These are phyloP conservation scores for Trichoderma lentiforme DNA, from an alignment of 2,329 filamentous ascomycete genomes.

Conservation along the genomic window DNA sequence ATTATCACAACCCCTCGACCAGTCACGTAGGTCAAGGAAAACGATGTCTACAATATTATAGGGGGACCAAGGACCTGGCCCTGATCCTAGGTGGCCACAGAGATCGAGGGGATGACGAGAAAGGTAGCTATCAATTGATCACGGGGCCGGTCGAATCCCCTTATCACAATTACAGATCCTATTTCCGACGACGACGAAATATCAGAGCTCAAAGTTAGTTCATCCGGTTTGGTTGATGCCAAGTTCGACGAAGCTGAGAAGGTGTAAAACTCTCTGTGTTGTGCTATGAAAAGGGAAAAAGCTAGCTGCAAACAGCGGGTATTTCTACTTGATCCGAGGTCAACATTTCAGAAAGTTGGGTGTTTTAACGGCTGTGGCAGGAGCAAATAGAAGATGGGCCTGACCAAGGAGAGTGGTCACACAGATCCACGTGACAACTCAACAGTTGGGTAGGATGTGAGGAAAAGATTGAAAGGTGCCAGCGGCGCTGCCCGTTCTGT, in stretches of 20 bases:
- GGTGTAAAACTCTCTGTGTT: background rate
- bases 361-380: too few species aligned
- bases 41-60: too few species aligned
- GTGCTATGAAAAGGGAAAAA: background rate
- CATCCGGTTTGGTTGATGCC: slow-evolving; percentile 46
- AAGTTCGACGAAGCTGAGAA: background rate
- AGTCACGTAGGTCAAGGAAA: too few species aligned
- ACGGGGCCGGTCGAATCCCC: background rate
- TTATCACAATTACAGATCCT: slow-evolving; percentile 41
- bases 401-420: background rate
- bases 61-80: too few species aligned
- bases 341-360: too few species aligned
- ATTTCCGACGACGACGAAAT: slow-evolving; percentile 62
- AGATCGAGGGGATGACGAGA: too few species aligned
- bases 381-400: background rate
- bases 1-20: too few species aligned
- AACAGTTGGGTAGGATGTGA: slow-evolving; percentile 47
- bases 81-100: too few species aligned
- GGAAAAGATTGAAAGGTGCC: slow-evolving; percentile 47
- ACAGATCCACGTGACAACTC: background rate
- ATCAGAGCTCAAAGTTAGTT: slow-evolving; percentile 46
- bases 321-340: too few species aligned
- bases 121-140: too few species aligned
- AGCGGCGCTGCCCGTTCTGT: slow-evolving; percentile 26
- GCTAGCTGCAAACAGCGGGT: background rate